Conservation (phyloP, 1,139 yeast species). For the Debaryomycetaceae sp. region DNA sequence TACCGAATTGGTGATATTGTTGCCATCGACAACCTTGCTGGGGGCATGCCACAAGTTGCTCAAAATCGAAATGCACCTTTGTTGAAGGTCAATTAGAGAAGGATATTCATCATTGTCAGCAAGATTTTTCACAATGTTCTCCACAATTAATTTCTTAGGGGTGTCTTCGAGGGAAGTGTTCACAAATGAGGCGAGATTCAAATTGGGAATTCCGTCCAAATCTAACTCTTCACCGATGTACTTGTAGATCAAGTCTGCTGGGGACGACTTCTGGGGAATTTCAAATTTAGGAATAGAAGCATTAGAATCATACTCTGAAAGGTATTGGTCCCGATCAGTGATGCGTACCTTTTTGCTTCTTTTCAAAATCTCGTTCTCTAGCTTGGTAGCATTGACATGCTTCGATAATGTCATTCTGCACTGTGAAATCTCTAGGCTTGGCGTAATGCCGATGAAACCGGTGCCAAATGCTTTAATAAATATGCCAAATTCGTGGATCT, state of each 20-base stretch:
- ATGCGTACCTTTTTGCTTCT: slow-evolving; percentile 21
- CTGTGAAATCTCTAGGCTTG: background rate
- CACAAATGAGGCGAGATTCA: slow-evolving; percentile 87
- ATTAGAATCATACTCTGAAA: slow-evolving; percentile 33
- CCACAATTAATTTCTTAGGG: slow-evolving; percentile 47
- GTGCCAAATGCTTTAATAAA: background rate
- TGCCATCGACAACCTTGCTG: slow-evolving; percentile 23
- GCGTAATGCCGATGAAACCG: background rate
- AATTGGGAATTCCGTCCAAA: slow-evolving; percentile 79
- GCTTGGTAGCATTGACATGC: slow-evolving; percentile 35
- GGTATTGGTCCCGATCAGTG: slow-evolving; percentile 25
- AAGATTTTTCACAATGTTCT: slow-evolving; percentile 78
- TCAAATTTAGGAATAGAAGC: slow-evolving; percentile 44
- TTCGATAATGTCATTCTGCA: slow-evolving; percentile 36
- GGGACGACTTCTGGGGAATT: slow-evolving; percentile 57
- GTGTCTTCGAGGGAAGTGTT: slow-evolving; percentile 61
- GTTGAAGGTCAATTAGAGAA: slow-evolving; percentile 72
- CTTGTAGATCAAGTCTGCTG: slow-evolving; percentile 52
- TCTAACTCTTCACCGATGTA: slow-evolving; percentile 70
- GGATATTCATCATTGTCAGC: slow-evolving; percentile 96
- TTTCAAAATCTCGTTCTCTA: slow-evolving; percentile 30
- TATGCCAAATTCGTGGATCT: background rate
- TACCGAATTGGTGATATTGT: slow-evolving; percentile 42
- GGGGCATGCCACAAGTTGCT: slow-evolving; percentile 83
- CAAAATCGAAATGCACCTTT: slow-evolving; percentile 77